Evolutionary conservation across 129 eudicot genomes (phyloP).

Genomic region (Solidago caesia): DNA sequence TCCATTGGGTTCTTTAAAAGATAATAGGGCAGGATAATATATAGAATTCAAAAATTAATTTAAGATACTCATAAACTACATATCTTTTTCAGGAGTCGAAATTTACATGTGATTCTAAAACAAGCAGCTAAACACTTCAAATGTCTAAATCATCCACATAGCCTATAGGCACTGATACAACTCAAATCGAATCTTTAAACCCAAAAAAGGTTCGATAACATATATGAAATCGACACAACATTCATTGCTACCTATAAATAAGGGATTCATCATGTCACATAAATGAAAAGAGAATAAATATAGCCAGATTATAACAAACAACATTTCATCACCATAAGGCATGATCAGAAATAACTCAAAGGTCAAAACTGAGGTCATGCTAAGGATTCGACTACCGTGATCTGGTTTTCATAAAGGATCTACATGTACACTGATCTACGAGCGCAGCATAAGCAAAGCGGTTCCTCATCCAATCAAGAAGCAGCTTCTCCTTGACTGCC

Average conservation of each 20-base stretch:
- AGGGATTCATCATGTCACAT: conserved; percentile 5
- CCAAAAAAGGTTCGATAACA: no score
- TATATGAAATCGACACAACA: no score
- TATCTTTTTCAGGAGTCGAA: no score
- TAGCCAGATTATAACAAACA: conserved; percentile 18
- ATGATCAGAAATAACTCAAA: not conserved
- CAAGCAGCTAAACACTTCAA: no score
- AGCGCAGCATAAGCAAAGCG: conserved; percentile 21
- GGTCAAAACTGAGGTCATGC: conserved; percentile 8
- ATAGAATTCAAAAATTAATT: no score
- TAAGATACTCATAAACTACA: no score
- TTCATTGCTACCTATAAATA: not conserved
- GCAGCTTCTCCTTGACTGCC: conserved; percentile 37
- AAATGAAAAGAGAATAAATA: not conserved
- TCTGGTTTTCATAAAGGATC: conserved; percentile 8
- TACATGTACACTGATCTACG: conserved; percentile 29
- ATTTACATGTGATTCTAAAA: no score
- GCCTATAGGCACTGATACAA: no score
- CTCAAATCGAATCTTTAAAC: no score
- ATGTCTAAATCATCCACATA: no score
- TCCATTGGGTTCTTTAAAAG: no score
- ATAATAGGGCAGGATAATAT: no score
- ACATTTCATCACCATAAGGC: conserved; percentile 14
- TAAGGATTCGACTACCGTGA: conserved; percentile 12
- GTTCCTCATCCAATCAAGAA: conserved; percentile 26